Evolutionary conservation across 2,329 filamentous ascomycete genomes (phyloP).

Genomic region (Botrytis hyacinthi): DNA sequence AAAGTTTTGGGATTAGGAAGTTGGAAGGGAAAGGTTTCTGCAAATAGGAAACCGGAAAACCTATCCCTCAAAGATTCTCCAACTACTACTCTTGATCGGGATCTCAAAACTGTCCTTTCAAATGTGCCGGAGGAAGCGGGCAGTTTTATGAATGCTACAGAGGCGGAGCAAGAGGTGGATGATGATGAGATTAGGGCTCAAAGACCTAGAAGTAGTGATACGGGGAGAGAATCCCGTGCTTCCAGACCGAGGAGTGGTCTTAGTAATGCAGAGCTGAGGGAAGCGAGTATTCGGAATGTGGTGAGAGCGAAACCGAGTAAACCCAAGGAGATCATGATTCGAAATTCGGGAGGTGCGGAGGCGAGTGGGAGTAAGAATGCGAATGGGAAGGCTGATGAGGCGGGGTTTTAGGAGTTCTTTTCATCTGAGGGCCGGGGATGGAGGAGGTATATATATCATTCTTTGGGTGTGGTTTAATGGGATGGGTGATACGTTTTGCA

Average conservation of each 20-base stretch:
- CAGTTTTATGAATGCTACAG: background rate
- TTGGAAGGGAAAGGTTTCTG: conserved; percentile 10
- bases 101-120: background rate
- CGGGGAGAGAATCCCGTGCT: background rate
- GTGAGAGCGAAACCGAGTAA: background rate
- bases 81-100: background rate
- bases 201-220: conserved; percentile 10
- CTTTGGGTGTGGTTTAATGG: background rate
- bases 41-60: background rate
- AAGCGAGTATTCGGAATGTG: conserved; percentile 19
- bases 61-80: background rate
- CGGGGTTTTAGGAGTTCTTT: background rate
- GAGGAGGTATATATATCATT: background rate
- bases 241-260: conserved; percentile 18
- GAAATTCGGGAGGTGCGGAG: background rate
- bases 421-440: background rate
- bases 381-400: conserved; percentile 16
- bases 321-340: conserved; percentile 10
- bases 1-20: conserved; percentile 4
- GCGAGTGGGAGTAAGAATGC: background rate
- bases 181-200: background rate
- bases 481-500: background rate
- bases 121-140: conserved; percentile 16
- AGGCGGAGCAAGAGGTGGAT: background rate
- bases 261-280: conserved; percentile 17